A percentile compares a stretch with the other conserved stretches of the same genome.
phyloP scores from a whole-genome alignment of 495 filamentous ascomycete species.

The Aspergillus hancockii region DNA sequence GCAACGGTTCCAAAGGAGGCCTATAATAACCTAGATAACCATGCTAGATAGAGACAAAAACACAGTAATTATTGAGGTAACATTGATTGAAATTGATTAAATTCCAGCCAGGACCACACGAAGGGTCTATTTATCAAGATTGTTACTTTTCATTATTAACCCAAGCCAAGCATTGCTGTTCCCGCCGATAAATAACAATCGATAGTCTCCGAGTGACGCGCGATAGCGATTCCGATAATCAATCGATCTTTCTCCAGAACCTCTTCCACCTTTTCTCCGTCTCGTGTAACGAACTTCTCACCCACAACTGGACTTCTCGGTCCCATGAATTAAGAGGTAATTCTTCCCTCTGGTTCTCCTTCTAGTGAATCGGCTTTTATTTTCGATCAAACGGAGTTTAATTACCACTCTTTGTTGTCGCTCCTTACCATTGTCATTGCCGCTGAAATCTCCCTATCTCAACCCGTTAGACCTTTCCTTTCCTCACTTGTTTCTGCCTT shows the following conservation, averaged over 20 bases:
- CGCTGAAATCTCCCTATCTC: not conserved
- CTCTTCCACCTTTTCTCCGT: not conserved
- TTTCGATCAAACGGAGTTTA: not conserved
- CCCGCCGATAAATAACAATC: slow-evolving; percentile 5
- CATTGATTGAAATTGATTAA: not conserved
- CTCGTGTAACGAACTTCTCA: not conserved
- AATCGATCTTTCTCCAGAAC: slow-evolving; percentile 4
- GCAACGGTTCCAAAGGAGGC: not conserved
- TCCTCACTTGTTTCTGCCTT: not conserved
- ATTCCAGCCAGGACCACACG: not conserved
- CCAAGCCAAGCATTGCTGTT: slow-evolving; percentile 2
- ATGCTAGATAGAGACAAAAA: not conserved
- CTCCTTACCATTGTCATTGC: not conserved
- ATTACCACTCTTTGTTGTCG: not conserved
- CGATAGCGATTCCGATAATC: slow-evolving; percentile 6
- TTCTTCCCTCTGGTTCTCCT: not conserved
- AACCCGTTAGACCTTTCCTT: not conserved
- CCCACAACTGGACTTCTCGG: not conserved
- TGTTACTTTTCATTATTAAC: not conserved
- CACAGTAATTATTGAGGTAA: not conserved
- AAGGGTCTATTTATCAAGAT: not conserved
- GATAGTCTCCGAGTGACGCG: slow-evolving; percentile 4
- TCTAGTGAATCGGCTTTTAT: not conserved
- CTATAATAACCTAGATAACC: not conserved
- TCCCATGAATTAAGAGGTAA: not conserved